Conservation (phyloP, 352 stramenopile genomes). For the Phytophthora palmivora region DNA sequence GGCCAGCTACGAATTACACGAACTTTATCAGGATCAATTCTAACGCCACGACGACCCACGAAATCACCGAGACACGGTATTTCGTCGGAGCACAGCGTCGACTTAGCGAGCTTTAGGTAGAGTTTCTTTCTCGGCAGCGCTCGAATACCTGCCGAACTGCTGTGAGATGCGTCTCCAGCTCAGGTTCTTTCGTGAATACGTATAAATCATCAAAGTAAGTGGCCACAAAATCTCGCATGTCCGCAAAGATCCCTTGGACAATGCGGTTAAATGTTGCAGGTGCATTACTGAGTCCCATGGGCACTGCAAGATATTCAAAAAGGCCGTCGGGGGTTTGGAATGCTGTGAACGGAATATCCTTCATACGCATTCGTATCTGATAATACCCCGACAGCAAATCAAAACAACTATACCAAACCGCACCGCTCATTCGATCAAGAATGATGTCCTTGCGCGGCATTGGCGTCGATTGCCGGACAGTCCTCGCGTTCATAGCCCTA, state of each 20-base stretch:
- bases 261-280: background rate
- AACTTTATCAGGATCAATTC: slow-evolving; percentile 1
- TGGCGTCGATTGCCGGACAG: no score
- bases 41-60: background rate
- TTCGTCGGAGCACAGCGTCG: background rate
- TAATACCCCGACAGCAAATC: no score
- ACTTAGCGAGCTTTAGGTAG: background rate
- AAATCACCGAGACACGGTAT: slow-evolving; percentile 9
- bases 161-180: no score
- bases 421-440: no score
- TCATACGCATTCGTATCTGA: no score
- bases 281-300: slow-evolving; percentile 6
- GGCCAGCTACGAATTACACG: background rate
- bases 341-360: no score
- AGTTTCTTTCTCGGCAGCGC: background rate
- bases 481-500: background rate
- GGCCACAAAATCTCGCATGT: background rate
- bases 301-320: slow-evolving; percentile 24
- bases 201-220: no score
- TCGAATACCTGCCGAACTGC: no score
- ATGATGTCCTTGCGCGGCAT: no score
- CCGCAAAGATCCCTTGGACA: background rate
- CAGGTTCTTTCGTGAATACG: no score
- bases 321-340: slow-evolving; percentile 20
- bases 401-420: no score